Conservation (phyloP, 2,329 filamentous ascomycete genomes). For the Colletotrichum filicis region DNA sequence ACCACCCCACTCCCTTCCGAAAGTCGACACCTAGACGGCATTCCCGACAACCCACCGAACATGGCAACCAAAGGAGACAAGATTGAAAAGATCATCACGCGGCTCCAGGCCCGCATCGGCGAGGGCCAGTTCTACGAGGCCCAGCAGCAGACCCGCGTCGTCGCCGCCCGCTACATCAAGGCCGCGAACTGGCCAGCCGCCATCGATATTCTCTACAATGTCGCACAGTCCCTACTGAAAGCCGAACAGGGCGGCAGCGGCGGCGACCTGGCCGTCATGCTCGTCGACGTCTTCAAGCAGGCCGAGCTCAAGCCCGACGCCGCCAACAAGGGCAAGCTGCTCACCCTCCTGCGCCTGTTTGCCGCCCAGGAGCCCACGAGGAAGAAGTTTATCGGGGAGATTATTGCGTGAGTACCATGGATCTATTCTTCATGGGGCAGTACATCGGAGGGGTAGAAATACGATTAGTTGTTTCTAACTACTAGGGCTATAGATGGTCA, state of each 20-base stretch:
- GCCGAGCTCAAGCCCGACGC: slow-evolving; percentile 82
- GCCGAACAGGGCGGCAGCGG: slow-evolving; percentile 95
- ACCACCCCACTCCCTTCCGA: background rate
- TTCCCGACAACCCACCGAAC: background rate
- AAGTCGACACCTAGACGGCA: background rate
- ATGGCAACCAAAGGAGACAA: slow-evolving; percentile 48
- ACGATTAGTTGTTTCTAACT: slow-evolving; percentile 13
- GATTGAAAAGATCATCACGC: slow-evolving; percentile 68
- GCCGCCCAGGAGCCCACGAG: slow-evolving; percentile 85
- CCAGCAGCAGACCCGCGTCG: slow-evolving; percentile 96
- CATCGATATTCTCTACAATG: slow-evolving; percentile 85
- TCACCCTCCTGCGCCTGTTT: slow-evolving; percentile 85
- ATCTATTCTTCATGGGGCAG: too few relatives aligned
- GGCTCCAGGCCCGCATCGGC: slow-evolving; percentile 85
- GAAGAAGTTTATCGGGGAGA: slow-evolving; percentile 91
- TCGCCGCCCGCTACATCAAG: slow-evolving; percentile 94
- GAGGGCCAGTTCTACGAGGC: slow-evolving; percentile 98
- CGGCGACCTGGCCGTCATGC: slow-evolving; percentile 86
- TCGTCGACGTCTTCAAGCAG: slow-evolving; percentile 92
- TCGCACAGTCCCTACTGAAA: slow-evolving; percentile 86
- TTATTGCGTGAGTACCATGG: slow-evolving; percentile 71
- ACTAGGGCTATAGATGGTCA: slow-evolving; percentile 74
- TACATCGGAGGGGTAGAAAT: too few relatives aligned
- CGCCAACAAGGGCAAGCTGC: slow-evolving; percentile 77
- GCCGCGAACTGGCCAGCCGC: slow-evolving; percentile 85